Evolutionary conservation across 2,329 filamentous ascomycete genomes (phyloP).

Genomic region (Arthrobotrys sphaeroides): DNA sequence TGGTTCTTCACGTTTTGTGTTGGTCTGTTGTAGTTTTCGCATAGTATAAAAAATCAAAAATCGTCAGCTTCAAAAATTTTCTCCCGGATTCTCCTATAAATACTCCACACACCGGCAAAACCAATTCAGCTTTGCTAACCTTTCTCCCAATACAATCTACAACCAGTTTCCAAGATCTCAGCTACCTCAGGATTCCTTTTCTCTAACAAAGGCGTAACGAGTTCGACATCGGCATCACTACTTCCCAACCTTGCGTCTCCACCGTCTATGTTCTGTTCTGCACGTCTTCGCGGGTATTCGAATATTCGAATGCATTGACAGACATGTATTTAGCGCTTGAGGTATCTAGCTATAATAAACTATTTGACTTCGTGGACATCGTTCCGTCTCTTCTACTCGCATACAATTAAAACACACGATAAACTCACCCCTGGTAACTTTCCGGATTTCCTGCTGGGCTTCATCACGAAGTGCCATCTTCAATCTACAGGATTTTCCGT

Average conservation of each 20-base stretch:
- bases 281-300: background rate
- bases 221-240: too few relatives aligned
- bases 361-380: background rate
- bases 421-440: constrained; percentile 51
- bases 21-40: constrained; percentile 20
- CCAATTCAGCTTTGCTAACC: too few relatives aligned
- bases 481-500: constrained; percentile 51
- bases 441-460: constrained; percentile 43
- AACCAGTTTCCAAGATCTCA: too few relatives aligned
- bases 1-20: constrained; percentile 13
- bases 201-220: too few relatives aligned
- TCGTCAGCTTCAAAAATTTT: constrained; percentile 4
- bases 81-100: background rate
- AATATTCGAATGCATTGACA: background rate
- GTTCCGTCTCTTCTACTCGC: background rate
- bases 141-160: too few relatives aligned
- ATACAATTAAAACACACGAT: background rate
- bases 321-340: too few relatives aligned
- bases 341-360: background rate
- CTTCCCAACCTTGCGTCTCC: too few relatives aligned
- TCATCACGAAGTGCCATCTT: background rate
- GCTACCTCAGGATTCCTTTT: too few relatives aligned
- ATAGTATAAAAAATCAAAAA: constrained; percentile 4
- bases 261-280: too few relatives aligned
- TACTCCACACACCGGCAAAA: too few relatives aligned